Percentiles rank a stretch among this genome's conserved stretches.
Conservation (phyloP, 208 protist species). For the Phytomonas francai region DNA sequence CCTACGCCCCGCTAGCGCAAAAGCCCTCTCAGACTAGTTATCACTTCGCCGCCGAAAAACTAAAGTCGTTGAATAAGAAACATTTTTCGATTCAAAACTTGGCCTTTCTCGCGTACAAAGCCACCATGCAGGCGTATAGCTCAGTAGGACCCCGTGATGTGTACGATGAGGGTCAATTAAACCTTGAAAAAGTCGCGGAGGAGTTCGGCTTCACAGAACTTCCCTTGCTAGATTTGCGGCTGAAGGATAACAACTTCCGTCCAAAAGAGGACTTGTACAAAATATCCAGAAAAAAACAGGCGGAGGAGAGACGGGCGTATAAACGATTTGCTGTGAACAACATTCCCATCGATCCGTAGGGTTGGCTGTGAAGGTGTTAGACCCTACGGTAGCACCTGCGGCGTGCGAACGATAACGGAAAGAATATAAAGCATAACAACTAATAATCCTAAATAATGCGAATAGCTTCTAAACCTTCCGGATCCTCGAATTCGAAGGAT, state of each 20-base stretch:
- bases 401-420: too few relatives aligned
- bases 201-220: constrained; percentile 67
- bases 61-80: constrained; percentile 51
- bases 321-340: constrained; percentile 28
- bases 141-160: constrained; percentile 40
- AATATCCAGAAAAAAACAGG: constrained; percentile 31
- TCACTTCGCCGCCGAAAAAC: constrained; percentile 39
- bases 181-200: constrained; percentile 42
- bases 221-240: constrained; percentile 64
- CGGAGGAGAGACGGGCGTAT: constrained; percentile 22
- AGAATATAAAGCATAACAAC: too few relatives aligned
- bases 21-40: constrained; percentile 19
- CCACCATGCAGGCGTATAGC: constrained; percentile 62
- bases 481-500: too few relatives aligned
- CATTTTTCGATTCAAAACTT: constrained; percentile 51
- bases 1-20: constrained; percentile 14
- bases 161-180: constrained; percentile 43
- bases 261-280: constrained; percentile 67
- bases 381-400: too few relatives aligned
- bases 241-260: constrained; percentile 60
- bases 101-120: constrained; percentile 53
- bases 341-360: constrained; percentile 44
- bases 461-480: too few relatives aligned
- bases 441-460: too few relatives aligned
- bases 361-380: too few relatives aligned